These are phyloP conservation scores for Xylaria sp. DNA, from an alignment of 2,329 filamentous ascomycete species.

Conservation along the genomic window DNA sequence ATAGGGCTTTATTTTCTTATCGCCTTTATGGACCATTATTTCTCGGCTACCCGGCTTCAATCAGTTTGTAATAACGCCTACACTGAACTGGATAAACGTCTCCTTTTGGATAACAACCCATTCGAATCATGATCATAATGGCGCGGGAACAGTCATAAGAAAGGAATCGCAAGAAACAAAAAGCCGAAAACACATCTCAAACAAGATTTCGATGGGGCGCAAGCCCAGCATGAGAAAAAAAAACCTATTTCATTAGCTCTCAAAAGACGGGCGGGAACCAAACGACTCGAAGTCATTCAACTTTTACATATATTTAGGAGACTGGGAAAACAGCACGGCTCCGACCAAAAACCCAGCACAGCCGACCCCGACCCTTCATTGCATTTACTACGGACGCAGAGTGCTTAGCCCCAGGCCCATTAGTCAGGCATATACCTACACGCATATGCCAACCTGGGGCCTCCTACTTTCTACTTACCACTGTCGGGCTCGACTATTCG, in stretches of 20 bases:
- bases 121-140: conserved; percentile 9
- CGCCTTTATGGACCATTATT: not conserved
- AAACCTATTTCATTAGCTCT: conserved; percentile 17
- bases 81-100: conserved; percentile 2
- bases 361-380: conserved; percentile 11
- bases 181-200: too few relatives aligned
- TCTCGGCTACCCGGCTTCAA: conserved; percentile 1
- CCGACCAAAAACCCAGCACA: conserved; percentile 6
- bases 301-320: conserved; percentile 16
- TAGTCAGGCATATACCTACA: conserved; percentile 16
- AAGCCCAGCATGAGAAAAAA: conserved; percentile 30
- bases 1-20: not conserved
- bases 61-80: conserved; percentile 11
- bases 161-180: conserved; percentile 25
- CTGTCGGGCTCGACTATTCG: not conserved
- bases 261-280: conserved; percentile 29
- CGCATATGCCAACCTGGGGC: not conserved
- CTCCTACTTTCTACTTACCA: conserved; percentile 1
- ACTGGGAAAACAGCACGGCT: conserved; percentile 31
- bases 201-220: conserved; percentile 34
- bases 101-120: not conserved
- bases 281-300: conserved; percentile 25
- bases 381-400: conserved; percentile 5
- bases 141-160: conserved; percentile 12
- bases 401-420: conserved; percentile 20